Evolutionary conservation across 345 rosid species (phyloP), one percentile per base, ranked within the genome.

Genomic region (Gossypium rotundifolium): DNA sequence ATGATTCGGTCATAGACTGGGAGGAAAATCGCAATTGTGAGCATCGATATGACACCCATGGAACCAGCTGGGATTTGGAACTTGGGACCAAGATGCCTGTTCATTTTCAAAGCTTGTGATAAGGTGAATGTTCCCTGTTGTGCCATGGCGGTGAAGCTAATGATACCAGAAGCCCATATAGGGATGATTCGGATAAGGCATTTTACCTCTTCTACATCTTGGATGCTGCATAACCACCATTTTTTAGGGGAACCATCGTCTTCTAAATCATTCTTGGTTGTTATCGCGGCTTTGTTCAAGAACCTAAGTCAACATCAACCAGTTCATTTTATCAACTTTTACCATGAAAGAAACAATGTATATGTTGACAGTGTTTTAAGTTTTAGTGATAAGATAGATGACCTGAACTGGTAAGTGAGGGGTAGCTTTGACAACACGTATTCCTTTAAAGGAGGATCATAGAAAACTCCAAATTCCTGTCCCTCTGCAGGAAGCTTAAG

Each of bases 121-220:
- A 83, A 57, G 22, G 79, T 79, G 80, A 87, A 86, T 11, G 90
- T 83, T 42, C n/a, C 76, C 64, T 86, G 91, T 74, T 87, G 82
- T 48, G 55, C 14, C 29, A 87, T 73, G 78, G 90, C 44, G 17
- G 79, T 77, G 44, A 85, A 77, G 71, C 83, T 44, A 14, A 89
- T 69, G 17, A 88, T 81, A 58, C 83, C 88, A 0, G 93, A 68
- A 5, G 87, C 82, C 93, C 92, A 87, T 25, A 91, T 75, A 1
- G 94, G 93, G 7, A 82, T 8, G 16, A 88, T 69, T 77, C 77
- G 81, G 70, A 88, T 65, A 10, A 91, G 20, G 81, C 91, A 90
- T 77, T 91, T 91, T 20, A 86, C 75, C 51, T 90, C 94, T 79
- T 91, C 97, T 0, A 91, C 89, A 55, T 88, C 85, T 74, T 87